Conservation (phyloP, 2,329 filamentous ascomycete species). For the Fusarium sp. region DNA sequence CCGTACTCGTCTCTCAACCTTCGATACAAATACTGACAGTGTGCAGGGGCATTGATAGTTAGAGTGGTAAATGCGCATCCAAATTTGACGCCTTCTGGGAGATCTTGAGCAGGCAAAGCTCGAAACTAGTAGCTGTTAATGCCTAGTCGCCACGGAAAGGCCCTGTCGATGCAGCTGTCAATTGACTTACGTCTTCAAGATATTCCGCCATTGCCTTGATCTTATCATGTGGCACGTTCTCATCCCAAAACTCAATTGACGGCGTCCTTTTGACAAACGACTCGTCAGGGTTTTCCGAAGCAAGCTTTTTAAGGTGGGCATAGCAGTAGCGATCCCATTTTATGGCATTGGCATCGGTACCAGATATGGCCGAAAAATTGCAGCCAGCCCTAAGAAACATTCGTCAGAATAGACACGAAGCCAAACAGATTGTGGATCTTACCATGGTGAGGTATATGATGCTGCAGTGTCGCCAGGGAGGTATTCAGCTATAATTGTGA, state of each 20-base stretch:
- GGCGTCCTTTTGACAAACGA: slow-evolving; percentile 1
- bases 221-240: slow-evolving; percentile 10
- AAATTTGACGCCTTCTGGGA: neutral
- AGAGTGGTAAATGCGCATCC: slow-evolving; percentile 1
- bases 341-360: slow-evolving; percentile 11
- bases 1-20: neutral
- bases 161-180: too few relatives aligned
- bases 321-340: slow-evolving; percentile 14
- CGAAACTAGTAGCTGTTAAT: neutral
- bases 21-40: slow-evolving; percentile 4
- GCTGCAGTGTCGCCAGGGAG: neutral
- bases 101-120: neutral
- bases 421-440: neutral
- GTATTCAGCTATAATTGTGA: neutral
- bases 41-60: slow-evolving; percentile 7
- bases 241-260: slow-evolving; percentile 9
- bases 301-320: neutral
- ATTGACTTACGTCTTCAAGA: slow-evolving; percentile 1
- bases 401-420: neutral
- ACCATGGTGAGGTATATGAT: slow-evolving; percentile 18
- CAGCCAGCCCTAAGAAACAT: neutral
- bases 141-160: neutral
- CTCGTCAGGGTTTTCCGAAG: neutral
- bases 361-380: slow-evolving; percentile 21
- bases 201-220: slow-evolving; percentile 12